Base-by-base conservation (phyloP, 352 stramenopile genomes). In the Globisporangium emineosum region DNA sequence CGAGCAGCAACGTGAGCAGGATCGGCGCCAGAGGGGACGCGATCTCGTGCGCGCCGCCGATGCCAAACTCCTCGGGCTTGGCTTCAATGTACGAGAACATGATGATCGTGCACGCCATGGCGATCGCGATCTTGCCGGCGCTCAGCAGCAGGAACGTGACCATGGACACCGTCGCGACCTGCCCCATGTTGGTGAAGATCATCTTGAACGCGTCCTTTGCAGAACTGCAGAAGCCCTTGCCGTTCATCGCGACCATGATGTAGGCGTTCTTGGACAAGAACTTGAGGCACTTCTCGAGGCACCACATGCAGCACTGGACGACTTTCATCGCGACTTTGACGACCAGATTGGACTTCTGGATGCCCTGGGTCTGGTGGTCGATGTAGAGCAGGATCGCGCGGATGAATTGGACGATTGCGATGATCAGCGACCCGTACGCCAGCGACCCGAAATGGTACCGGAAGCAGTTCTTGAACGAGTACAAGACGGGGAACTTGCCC, bases 261-360 rank as follows among this genome's bases (percentile, higher is more conserved):
- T 98, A 98, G 0, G 91, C 91, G 79, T 98, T 98, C 73, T 98
- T 98, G 69, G 97, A 98, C n/a, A 99, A 72, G 67, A 99, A 99
- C 57, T 93, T 94, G 64, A 99, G 87, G 60, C 91, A 98, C 59
- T 98, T 98, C 59, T 96, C 88, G 2, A 96, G 66, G 68, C 94
- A 99, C 83, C 91, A 98, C 51, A 99, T 74, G 72, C 86, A 98
- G 73, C 96, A 99, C 69, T 98, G 88, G 12, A 93, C 79, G 5
- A 76, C 61, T 21, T 92, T 92, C 57, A 96, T 93, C 27, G 94
- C 66, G 57, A 96, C 88, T 37, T 90, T 96, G 27, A 96, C 71
- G 1, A 86, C 69, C 9, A 90, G 35, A 40, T 94, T 97, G 47
- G 76, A 83, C 53, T 89, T 69, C 52, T 93, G 83, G 13, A 91